Evolutionary conservation across 2,329 filamentous ascomycete species (phyloP), one percentile per base, ranked within the genome.

Genomic region (Ascochyta fabae): DNA sequence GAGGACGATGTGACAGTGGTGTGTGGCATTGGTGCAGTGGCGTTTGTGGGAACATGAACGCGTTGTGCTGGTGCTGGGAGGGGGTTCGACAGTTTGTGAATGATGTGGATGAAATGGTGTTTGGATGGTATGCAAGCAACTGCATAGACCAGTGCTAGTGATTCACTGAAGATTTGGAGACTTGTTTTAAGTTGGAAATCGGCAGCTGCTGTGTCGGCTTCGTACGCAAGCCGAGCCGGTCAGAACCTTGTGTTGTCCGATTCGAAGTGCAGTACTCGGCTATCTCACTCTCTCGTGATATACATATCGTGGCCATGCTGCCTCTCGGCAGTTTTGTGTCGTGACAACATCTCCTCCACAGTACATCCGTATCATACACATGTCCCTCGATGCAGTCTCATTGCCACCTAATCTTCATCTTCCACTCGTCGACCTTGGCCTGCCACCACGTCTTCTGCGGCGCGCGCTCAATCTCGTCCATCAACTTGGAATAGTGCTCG

Each of bases 351-450:
- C 8, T 35, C 33, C 6, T 34, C 33, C 33, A 35, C n/a, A 6
- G 6, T 3, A 9, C 33, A 35, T 6, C 39, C 39, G 29, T 51
- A 43, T 43, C 35, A 16, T 47, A 50, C 47, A 56, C 4, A 7
- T 24, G 13, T 6, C 10, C n/a, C 6, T 6, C 2, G 4, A 5
- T 29, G 8, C 13, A 22, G 1, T 23, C 9, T 39, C 59, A 75
- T 55, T 64, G 53, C 66, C 68, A 75, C 38, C 74, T 59, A 48
- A 77, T 68, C 65, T 73, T 73, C 61, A 68, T 70, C 64, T 72
- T 75, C 74, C 72, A 76, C 60, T 71, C 63, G 23, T 75, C 72
- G 33, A 73, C 19, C 52, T 69, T 74, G 4, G 72, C 65, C 62
- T 68, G 49, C 61, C 66, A 67, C 74, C 73, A 76, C 22, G 60